Conservation (phyloP, 2,329 filamentous ascomycete genomes). For the Ophiostoma sp. region DNA sequence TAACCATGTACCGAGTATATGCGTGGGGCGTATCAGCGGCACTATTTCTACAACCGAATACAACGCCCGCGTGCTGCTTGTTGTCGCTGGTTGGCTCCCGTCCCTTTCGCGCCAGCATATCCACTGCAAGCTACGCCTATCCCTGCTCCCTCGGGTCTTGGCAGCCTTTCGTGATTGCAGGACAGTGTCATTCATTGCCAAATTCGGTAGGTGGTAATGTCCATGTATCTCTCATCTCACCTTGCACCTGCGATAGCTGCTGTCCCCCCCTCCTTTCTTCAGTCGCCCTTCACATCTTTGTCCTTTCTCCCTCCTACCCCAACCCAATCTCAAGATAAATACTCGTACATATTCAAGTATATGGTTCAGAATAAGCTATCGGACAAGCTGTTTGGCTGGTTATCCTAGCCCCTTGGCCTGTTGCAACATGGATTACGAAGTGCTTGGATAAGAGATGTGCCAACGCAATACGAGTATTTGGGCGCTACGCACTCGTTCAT, state of each 20-base stretch:
- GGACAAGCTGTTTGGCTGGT: neutral
- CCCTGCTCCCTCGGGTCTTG: neutral
- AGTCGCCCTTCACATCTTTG: neutral
- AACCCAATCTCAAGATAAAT: neutral
- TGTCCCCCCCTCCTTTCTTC: neutral
- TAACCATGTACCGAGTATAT: no score
- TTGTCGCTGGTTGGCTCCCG: neutral
- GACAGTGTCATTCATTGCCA: constrained; percentile 18
- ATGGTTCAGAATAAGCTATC: neutral
- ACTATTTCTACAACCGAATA: neutral
- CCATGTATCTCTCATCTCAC: constrained; percentile 10
- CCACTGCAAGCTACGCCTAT: neutral
- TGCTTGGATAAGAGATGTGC: neutral
- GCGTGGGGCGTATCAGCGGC: no score
- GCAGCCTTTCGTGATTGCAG: constrained; percentile 9
- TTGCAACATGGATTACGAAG: neutral
- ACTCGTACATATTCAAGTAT: neutral
- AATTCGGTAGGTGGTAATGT: constrained; percentile 24
- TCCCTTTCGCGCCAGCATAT: constrained; percentile 2
- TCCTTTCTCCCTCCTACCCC: neutral
- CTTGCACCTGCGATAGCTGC: neutral
- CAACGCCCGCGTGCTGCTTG: neutral
- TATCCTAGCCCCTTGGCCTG: neutral
- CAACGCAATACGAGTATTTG: neutral
- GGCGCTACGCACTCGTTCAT: neutral